phyloP scores from a whole-genome alignment of 257 asterid genomes.

The Oldenlandia corymbosa region DNA sequence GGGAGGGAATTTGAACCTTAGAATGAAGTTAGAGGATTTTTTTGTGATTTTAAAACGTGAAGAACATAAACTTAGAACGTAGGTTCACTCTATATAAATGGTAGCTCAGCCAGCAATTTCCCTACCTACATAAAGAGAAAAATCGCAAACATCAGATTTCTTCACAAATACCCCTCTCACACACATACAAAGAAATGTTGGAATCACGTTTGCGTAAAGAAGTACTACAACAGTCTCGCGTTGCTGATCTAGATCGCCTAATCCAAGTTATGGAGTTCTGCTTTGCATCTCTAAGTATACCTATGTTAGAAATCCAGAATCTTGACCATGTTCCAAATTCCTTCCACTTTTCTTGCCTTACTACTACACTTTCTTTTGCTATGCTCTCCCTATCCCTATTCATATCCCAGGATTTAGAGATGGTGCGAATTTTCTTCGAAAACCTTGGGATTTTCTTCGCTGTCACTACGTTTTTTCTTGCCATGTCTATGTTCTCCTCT shows the following conservation, averaged over 20 bases:
- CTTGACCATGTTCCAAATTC: background rate
- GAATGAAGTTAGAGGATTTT: no score
- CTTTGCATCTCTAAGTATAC: background rate
- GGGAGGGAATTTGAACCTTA: no score
- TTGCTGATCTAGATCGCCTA: background rate
- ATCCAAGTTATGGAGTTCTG: background rate
- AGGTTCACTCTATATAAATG: no score
- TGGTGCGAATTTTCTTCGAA: background rate
- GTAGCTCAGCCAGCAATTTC: no score
- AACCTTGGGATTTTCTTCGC: conserved; percentile 4
- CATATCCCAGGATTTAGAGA: background rate
- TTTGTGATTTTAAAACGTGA: no score
- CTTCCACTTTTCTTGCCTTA: background rate
- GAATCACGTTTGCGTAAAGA: no score
- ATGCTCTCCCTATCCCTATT: background rate
- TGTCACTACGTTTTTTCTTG: background rate
- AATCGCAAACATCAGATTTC: no score
- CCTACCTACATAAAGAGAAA: no score
- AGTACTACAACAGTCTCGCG: background rate
- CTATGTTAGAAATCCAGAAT: conserved; percentile 1
- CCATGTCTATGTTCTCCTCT: background rate
- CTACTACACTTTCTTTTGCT: background rate
- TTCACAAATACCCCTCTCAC: no score
- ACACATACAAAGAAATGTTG: no score
- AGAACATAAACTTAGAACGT: no score